Conservation (phyloP, 805 yeast species). For the Monosporozyma aquatica region DNA sequence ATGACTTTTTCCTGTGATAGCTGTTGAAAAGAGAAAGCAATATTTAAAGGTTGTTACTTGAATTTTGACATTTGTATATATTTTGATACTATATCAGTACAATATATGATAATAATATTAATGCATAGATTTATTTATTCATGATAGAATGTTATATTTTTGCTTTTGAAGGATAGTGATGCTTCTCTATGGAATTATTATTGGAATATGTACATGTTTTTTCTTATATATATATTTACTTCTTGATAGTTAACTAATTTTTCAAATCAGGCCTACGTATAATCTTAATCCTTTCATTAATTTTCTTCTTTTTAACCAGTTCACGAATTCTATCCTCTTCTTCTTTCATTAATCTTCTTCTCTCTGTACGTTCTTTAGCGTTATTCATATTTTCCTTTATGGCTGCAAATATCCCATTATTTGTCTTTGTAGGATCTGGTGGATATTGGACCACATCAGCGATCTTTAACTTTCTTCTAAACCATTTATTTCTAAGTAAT, state of each 20-base stretch:
- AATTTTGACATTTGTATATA: no score
- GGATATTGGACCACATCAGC: constrained; percentile 55
- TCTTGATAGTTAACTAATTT: no score
- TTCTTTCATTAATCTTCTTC: constrained; percentile 30
- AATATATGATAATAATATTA: not conserved
- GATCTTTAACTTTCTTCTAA: constrained; percentile 50
- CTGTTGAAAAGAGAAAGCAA: no score
- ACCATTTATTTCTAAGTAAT: constrained; percentile 47
- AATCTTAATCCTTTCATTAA: constrained; percentile 23
- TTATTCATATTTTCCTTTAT: constrained; percentile 34
- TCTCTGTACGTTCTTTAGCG: constrained; percentile 34
- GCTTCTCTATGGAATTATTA: no score
- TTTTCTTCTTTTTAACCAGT: constrained; percentile 26
- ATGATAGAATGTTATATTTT: no score
- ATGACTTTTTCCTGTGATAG: constrained; percentile 18
- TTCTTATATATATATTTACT: no score
- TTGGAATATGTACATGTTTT: constrained; percentile 7
- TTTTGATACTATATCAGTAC: not conserved
- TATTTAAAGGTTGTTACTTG: no score
- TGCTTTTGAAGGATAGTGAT: no score
- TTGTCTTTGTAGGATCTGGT: constrained; percentile 17
- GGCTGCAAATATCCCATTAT: constrained; percentile 31
- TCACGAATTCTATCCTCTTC: constrained; percentile 29
- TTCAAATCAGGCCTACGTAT: constrained; percentile 22
- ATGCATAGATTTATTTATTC: constrained; percentile 1